These are phyloP conservation scores for Zymoseptoria tritici DNA, from an alignment of 2,329 filamentous ascomycete species.

Conservation along the genomic window DNA sequence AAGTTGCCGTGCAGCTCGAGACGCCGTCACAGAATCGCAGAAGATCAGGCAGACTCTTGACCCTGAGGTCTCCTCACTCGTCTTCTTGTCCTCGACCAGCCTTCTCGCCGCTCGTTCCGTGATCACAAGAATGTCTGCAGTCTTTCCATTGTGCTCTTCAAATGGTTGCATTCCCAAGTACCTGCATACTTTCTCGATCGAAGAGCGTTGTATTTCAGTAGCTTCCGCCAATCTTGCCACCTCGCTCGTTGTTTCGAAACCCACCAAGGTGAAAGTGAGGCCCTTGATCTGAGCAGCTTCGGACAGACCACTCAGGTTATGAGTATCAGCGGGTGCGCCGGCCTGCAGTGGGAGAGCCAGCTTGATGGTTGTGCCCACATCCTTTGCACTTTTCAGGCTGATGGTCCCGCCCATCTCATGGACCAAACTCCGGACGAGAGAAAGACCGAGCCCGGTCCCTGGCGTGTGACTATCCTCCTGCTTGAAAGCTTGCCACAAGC, in stretches of 20 bases:
- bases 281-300: not conserved
- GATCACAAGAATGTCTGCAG: not conserved
- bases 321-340: not conserved
- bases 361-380: constrained; percentile 16
- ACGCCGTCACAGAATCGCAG: constrained; percentile 5
- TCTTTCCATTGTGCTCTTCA: not conserved
- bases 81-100: not conserved
- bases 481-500: constrained; percentile 28
- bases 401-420: constrained; percentile 22
- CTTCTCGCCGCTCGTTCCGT: constrained; percentile 1
- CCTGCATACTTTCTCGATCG: constrained; percentile 3
- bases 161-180: constrained; percentile 1
- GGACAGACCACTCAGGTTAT: not conserved
- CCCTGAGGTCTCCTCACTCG: not conserved
- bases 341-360: constrained; percentile 1
- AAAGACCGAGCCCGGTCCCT: constrained; percentile 31
- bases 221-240: not conserved
- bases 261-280: not conserved
- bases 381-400: constrained; percentile 22
- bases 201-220: constrained; percentile 1
- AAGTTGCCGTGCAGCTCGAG: not conserved
- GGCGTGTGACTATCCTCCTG: constrained; percentile 28
- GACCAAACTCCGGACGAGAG: constrained; percentile 28
- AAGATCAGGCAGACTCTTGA: constrained; percentile 2
- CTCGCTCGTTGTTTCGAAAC: constrained; percentile 1